phyloP scores from a whole-genome alignment of 148 eudicot genomes.

The Camellia sinensis region DNA sequence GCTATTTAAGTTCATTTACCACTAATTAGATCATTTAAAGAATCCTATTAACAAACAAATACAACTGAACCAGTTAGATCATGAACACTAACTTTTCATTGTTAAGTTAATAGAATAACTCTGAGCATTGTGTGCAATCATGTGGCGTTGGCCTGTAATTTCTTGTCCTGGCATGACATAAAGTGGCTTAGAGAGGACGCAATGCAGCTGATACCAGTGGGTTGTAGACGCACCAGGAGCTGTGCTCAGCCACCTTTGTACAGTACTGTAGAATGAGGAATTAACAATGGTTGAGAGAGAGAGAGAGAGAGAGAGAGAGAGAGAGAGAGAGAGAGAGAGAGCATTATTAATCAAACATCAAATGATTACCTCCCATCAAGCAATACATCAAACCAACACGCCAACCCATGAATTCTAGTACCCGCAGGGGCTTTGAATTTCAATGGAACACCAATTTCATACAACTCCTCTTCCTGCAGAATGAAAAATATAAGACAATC shows the following conservation, averaged over 20 bases:
- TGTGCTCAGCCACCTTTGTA: constrained; percentile 96
- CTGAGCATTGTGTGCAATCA: constrained; percentile 96
- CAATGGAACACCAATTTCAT: constrained; percentile 86
- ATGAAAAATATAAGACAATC: constrained; percentile 12
- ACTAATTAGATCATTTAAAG: constrained; percentile 18
- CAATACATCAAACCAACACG: constrained; percentile 99
- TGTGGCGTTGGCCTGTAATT: constrained; percentile 77
- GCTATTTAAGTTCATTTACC: constrained; percentile 38
- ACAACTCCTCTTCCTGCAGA: constrained; percentile 86
- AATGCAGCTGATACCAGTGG: constrained; percentile 97
- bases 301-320: no score
- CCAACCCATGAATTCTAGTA: constrained; percentile 88
- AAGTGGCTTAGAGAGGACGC: constrained; percentile 89
- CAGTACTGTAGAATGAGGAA: constrained; percentile 47
- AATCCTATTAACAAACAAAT: not conserved
- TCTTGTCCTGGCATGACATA: constrained; percentile 98
- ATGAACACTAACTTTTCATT: constrained; percentile 58
- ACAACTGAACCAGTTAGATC: not conserved
- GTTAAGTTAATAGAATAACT: constrained; percentile 91
- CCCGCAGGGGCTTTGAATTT: constrained; percentile 77
- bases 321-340: not conserved
- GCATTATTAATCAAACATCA: not conserved
- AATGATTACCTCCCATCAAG: constrained; percentile 83
- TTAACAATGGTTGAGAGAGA: not conserved
- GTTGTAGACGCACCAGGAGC: constrained; percentile 99